These are phyloP conservation scores for Fraxinus sp. DNA, from an alignment of 305 asterid genomes.

Conservation along the genomic window DNA sequence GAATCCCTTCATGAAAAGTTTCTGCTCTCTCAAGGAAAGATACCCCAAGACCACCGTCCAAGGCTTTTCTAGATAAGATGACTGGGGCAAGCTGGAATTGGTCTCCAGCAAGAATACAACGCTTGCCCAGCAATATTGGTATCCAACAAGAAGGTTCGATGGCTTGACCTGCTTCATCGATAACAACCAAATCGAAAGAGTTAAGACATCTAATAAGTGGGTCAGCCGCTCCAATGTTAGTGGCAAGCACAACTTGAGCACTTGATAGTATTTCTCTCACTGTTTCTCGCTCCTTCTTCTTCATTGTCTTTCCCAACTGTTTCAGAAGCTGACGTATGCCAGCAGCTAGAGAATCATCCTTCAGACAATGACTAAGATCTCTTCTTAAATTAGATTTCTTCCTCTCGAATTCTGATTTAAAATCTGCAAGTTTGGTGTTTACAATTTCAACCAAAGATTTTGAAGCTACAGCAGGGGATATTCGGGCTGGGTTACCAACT, in stretches of 20 bases:
- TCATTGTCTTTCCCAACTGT: conserved; percentile 87
- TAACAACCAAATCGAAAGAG: conserved; percentile 81
- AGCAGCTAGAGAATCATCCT: conserved; percentile 94
- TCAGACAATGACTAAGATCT: conserved; percentile 84
- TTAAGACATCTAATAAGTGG: conserved; percentile 75
- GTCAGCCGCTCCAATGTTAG: conserved; percentile 95
- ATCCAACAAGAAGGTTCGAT: conserved; percentile 98
- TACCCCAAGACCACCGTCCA: conserved; percentile 85
- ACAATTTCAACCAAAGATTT: conserved; percentile 87
- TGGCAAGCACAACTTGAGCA: conserved; percentile 91
- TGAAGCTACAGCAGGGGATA: conserved; percentile 79
- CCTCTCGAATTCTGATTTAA: conserved; percentile 73
- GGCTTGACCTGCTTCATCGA: conserved; percentile 97
- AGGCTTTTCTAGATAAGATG: conserved; percentile 85
- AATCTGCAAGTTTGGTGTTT: conserved; percentile 66
- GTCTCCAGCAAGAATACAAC: conserved; percentile 95
- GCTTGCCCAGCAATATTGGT: conserved; percentile 87
- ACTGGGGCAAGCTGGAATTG: conserved; percentile 96
- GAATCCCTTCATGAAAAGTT: conserved; percentile 65
- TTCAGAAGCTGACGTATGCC: conserved; percentile 98
- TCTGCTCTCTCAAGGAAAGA: conserved; percentile 84
- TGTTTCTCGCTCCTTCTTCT: conserved; percentile 94
- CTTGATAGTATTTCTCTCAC: conserved; percentile 66
- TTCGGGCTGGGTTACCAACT: conserved; percentile 90
- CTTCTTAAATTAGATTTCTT: conserved; percentile 83